phyloP scores from a whole-genome alignment of 805 yeast species.

The Schwanniomyces occidentalis region DNA sequence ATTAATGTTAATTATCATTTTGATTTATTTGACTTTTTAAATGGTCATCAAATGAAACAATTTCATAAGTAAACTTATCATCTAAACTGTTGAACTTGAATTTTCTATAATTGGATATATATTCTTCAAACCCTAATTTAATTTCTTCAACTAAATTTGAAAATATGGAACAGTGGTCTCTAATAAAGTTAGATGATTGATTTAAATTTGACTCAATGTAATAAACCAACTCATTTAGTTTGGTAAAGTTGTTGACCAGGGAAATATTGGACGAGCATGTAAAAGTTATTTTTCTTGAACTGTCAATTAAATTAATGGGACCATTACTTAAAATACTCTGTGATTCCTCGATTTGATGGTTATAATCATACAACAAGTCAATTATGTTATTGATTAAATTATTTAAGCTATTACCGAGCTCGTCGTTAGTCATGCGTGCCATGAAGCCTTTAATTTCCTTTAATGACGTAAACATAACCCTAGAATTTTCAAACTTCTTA shows the following conservation, averaged over 20 bases:
- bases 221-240: slow-evolving; percentile 2
- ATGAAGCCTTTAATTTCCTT: slow-evolving; percentile 8
- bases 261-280: too few species aligned
- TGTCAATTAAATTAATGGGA: too few species aligned
- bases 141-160: slow-evolving; percentile 9
- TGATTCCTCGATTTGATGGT: slow-evolving; percentile 5
- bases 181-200: slow-evolving; percentile 8
- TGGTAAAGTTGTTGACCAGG: not conserved
- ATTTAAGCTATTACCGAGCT: slow-evolving; percentile 8
- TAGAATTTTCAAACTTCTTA: slow-evolving; percentile 14
- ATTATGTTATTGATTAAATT: slow-evolving; percentile 9
- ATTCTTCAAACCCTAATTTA: slow-evolving; percentile 10
- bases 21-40: slow-evolving; percentile 9
- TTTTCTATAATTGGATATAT: slow-evolving; percentile 7
- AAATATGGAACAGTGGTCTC: slow-evolving; percentile 10
- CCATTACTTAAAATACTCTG: not conserved
- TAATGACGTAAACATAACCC: slow-evolving; percentile 16
- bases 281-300: too few species aligned
- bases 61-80: slow-evolving; percentile 13
- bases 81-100: slow-evolving; percentile 1
- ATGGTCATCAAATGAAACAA: slow-evolving; percentile 16
- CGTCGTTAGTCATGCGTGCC: slow-evolving; percentile 6
- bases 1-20: too few species aligned
- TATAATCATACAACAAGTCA: slow-evolving; percentile 13
- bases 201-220: slow-evolving; percentile 8